Evolutionary conservation across 73 alveolate species (phyloP), one percentile per base, ranked within the genome.

Genomic region (Paramecium primaurelia): DNA sequence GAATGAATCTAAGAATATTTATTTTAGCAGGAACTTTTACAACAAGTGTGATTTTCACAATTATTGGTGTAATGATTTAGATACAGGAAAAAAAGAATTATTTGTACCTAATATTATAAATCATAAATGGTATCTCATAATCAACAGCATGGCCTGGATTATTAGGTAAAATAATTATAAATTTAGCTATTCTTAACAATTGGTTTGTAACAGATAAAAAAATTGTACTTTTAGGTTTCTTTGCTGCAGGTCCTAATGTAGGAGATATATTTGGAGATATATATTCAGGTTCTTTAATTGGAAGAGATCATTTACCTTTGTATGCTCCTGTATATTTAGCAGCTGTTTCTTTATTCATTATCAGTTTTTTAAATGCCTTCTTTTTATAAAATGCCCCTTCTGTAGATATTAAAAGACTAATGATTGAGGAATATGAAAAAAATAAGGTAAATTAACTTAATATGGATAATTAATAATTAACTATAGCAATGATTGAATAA

Each of bases 121-220:
- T 47, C 16, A 30, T 80, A 1, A 45, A 80, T 80, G 91, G 91
- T 1, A 42, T 80, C 1, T 10, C 77, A 0, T 14, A 80, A 80
- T 34, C 91, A 20, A 42, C 91, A 11, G 91, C 91, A n/a, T 80
- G 91, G 91, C 37, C 51, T 44, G 91, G 91, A 26, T 28, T 80
- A 12, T 28, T 64, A 3, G 45, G 84, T 64, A 64, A 8, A 25
- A 28, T 64, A 4, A 28, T 14, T 2, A 64, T 0, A 28, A 64
- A 25, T 64, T 2, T 22, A 47, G 91, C 91, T 10, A 80, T 80
- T 49, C 9, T 80, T 3, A 80, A 80, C 34, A 80, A 80, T 44
- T 80, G 91, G 91, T 80, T 44, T 28, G 42, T 44, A 18, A 80
- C 47, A 8, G 71, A 34, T 32, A 34, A 80, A 16, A 80, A 80